Conservation (phyloP, 306 rosid species). For the Nissolia schottii region DNA sequence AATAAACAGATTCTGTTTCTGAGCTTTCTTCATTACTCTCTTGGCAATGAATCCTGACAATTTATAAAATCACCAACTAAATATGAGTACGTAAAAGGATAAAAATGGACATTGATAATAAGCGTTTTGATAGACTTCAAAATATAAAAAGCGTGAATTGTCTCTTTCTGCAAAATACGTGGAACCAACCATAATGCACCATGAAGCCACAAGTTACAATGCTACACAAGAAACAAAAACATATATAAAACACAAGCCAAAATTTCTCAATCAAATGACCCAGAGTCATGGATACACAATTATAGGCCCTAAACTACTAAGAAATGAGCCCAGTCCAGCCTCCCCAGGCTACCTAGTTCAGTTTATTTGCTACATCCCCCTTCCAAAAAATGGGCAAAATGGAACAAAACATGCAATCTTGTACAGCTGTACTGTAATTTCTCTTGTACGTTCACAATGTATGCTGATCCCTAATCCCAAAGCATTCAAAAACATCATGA, state of each 20-base stretch:
- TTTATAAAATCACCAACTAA: conserved; percentile 27
- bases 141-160: not conserved
- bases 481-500: not conserved
- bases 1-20: conserved; percentile 89
- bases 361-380: not conserved
- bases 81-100: conserved; percentile 18
- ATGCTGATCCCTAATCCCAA: not conserved
- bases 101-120: not conserved
- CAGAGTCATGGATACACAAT: not conserved
- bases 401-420: not conserved
- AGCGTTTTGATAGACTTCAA: not conserved
- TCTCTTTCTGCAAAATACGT: not conserved
- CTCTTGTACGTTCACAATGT: not conserved
- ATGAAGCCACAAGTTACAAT: conserved; percentile 1
- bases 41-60: conserved; percentile 74
- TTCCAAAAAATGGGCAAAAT: not conserved
- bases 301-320: not conserved
- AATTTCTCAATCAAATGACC: not conserved
- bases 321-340: not conserved
- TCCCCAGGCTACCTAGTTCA: not conserved
- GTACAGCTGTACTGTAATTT: not conserved
- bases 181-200: conserved; percentile 9
- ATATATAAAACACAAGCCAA: not conserved
- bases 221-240: not conserved
- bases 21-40: conserved; percentile 99